phyloP scores from a whole-genome alignment of 306 rosid genomes.

The Glycine tomentella region DNA sequence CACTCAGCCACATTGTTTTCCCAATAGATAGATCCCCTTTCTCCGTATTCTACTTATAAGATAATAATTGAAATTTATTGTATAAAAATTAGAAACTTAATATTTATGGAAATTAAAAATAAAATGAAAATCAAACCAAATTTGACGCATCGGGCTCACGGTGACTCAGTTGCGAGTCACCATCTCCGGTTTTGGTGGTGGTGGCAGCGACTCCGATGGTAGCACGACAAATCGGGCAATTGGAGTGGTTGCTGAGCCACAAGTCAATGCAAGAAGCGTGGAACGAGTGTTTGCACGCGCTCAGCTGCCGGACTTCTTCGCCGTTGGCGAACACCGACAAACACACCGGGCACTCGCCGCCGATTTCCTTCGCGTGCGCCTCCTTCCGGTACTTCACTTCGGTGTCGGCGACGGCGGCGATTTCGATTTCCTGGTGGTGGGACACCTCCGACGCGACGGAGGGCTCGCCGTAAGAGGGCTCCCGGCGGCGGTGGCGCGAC shows the following conservation, averaged over 20 bases:
- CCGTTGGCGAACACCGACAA: constrained; percentile 68
- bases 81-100: not conserved
- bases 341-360: constrained; percentile 85
- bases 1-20: no score
- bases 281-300: constrained; percentile 75
- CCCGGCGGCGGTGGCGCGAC: constrained; percentile 53
- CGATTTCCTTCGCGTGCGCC: constrained; percentile 52
- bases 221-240: constrained; percentile 84
- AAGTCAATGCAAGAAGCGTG: constrained; percentile 66
- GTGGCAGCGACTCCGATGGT: constrained; percentile 32
- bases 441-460: constrained; percentile 44
- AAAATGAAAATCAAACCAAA: constrained; percentile 52
- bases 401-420: not conserved
- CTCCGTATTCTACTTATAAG: not conserved
- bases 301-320: constrained; percentile 69
- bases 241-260: constrained; percentile 74
- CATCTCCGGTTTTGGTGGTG: constrained; percentile 35
- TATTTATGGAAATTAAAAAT: not conserved
- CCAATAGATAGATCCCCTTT: no score
- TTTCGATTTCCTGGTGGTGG: constrained; percentile 35
- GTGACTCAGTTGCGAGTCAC: constrained; percentile 39
- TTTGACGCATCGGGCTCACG: constrained; percentile 59
- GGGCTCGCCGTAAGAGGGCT: constrained; percentile 11
- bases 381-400: constrained; percentile 61
- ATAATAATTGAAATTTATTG: not conserved